Conservation (phyloP, 1,139 yeast genomes). For the Debaryomyces sp. region DNA sequence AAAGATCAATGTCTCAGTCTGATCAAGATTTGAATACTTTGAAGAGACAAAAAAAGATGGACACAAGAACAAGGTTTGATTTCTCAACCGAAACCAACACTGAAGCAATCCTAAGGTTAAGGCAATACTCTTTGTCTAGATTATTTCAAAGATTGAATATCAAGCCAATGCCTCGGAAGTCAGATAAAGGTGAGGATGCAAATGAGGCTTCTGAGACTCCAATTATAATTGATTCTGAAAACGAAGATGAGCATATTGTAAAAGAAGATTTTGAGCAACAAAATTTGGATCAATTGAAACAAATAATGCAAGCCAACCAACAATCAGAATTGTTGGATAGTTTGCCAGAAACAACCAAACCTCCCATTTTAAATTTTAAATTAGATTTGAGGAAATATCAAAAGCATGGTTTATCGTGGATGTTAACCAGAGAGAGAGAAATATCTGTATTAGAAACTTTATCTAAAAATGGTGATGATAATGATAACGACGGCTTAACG, state of each 20-base stretch:
- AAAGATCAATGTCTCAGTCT: neutral
- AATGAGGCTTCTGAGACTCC: neutral
- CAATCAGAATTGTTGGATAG: conserved; percentile 49
- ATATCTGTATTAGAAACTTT: conserved; percentile 39
- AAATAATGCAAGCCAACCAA: conserved; percentile 71
- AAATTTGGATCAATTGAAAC: conserved; percentile 71
- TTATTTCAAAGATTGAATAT: conserved; percentile 53
- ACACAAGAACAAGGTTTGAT: conserved; percentile 15
- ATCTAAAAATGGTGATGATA: conserved; percentile 22
- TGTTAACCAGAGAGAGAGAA: conserved; percentile 68
- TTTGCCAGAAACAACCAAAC: conserved; percentile 63
- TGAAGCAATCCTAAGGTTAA: conserved; percentile 54
- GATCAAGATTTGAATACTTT: neutral
- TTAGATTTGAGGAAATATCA: conserved; percentile 71
- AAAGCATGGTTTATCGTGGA: conserved; percentile 81
- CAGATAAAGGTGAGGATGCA: neutral
- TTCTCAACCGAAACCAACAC: conserved; percentile 51
- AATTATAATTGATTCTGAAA: conserved; percentile 14
- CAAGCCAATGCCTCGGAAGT: conserved; percentile 15
- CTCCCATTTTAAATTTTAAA: conserved; percentile 57
- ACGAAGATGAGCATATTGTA: conserved; percentile 7
- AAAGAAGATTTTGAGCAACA: conserved; percentile 41
- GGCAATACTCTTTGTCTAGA: conserved; percentile 59
- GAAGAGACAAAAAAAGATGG: conserved; percentile 17
- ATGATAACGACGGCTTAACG: conserved; percentile 18